Conservation (phyloP, 2,329 filamentous ascomycete species). For the Ilyonectria mors-panacis region DNA sequence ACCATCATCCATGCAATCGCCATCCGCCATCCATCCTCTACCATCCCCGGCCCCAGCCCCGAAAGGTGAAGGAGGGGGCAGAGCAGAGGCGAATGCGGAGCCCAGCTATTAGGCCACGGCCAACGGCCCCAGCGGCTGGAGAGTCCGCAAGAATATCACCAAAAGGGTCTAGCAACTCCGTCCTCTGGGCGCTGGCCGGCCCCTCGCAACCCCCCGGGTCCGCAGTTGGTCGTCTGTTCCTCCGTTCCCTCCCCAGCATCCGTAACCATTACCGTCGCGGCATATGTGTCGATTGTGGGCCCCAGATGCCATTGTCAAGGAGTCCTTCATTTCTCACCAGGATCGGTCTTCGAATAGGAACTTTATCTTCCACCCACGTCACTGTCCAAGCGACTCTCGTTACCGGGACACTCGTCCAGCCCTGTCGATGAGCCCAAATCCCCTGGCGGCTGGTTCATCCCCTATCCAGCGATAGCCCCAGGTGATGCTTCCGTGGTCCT, state of each 20-base stretch:
- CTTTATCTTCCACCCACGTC: background rate
- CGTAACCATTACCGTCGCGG: slow-evolving; percentile 21
- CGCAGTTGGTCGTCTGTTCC: slow-evolving; percentile 14
- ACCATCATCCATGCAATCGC: slow-evolving; percentile 20
- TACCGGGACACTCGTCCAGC: background rate
- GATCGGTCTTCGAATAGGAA: background rate
- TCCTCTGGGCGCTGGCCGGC: slow-evolving; percentile 14
- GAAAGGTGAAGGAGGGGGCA: slow-evolving; percentile 15
- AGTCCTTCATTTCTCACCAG: slow-evolving; percentile 35
- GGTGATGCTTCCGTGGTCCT: slow-evolving; percentile 16
- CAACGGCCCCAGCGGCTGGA: background rate
- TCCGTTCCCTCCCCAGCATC: slow-evolving; percentile 8
- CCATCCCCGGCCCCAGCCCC: background rate
- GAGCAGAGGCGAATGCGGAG: background rate
- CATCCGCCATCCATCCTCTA: slow-evolving; percentile 7
- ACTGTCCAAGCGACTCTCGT: slow-evolving; percentile 4
- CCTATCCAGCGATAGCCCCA: slow-evolving; percentile 1
- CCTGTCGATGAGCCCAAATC: slow-evolving; percentile 2
- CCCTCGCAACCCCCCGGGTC: slow-evolving; percentile 18
- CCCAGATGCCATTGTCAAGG: slow-evolving; percentile 10
- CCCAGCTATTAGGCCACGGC: slow-evolving; percentile 1
- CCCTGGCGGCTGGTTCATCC: slow-evolving; percentile 10
- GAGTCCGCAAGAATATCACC: slow-evolving; percentile 5
- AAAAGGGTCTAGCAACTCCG: slow-evolving; percentile 7
- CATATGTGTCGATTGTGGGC: slow-evolving; percentile 22